phyloP scores from a whole-genome alignment of 345 rosid genomes.

The Eucalyptus tenuipes region DNA sequence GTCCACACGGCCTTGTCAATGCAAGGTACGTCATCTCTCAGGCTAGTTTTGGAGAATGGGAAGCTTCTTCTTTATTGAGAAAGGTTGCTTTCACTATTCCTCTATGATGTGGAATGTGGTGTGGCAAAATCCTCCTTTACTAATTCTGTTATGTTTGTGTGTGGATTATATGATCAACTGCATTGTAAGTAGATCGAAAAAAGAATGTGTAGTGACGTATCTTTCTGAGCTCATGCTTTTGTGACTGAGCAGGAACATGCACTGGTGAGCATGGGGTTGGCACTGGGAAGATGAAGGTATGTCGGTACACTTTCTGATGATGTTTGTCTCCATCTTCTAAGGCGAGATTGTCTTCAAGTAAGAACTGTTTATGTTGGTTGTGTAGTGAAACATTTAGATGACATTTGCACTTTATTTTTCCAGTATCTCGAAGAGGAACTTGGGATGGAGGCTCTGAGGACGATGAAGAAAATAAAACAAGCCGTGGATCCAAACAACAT shows the following conservation, averaged over 20 bases:
- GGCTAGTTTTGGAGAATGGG: not conserved
- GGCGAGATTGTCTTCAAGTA: not conserved
- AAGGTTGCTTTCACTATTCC: not conserved
- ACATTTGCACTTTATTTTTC: not conserved
- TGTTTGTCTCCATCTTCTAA: not conserved
- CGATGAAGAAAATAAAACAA: conserved; percentile 72
- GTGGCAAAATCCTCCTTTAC: not conserved
- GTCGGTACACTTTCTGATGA: not conserved
- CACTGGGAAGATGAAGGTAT: conserved; percentile 92
- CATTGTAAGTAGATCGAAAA: not conserved
- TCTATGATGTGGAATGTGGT: not conserved
- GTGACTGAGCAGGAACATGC: conserved; percentile 63
- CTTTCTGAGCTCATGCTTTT: not conserved
- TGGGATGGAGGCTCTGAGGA: conserved; percentile 69
- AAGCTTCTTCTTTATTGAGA: not conserved
- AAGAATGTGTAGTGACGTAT: not conserved
- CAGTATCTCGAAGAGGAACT: conserved; percentile 83
- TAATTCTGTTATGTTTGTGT: not conserved
- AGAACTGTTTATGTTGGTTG: not conserved
- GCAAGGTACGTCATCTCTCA: conserved; percentile 42
- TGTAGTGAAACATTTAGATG: not conserved
- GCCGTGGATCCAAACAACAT: conserved; percentile 80
- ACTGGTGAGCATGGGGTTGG: conserved; percentile 96
- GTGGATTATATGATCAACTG: not conserved
- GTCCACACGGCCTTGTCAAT: conserved; percentile 69